Percentiles rank a stretch among this genome's conserved stretches.
These are phyloP conservation scores for Populus tomentosa DNA, from an alignment of 441 rosid genomes.

Conservation along the genomic window DNA sequence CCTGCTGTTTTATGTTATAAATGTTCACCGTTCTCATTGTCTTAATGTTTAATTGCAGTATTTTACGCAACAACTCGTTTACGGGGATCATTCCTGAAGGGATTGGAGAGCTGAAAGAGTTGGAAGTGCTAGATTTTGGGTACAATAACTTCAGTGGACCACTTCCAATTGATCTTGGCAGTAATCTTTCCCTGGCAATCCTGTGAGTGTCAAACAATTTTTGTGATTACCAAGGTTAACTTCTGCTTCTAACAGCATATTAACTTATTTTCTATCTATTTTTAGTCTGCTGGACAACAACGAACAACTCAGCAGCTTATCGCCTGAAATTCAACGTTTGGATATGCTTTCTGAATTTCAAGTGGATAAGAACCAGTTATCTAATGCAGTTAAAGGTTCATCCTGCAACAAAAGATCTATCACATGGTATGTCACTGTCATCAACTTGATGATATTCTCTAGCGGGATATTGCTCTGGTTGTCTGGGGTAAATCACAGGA, in stretches of 20 bases:
- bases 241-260: constrained; percentile 4
- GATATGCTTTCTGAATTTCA: constrained; percentile 40
- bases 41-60: constrained; percentile 32
- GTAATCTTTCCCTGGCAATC: constrained; percentile 37
- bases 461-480: not conserved
- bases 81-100: constrained; percentile 67
- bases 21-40: constrained; percentile 5
- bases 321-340: constrained; percentile 40
- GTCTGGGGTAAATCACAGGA: not conserved
- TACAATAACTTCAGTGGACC: constrained; percentile 67
- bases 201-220: constrained; percentile 34
- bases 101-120: constrained; percentile 57
- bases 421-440: constrained; percentile 24
- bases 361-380: constrained; percentile 32
- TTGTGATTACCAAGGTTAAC: not conserved
- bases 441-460: constrained; percentile 17
- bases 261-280: not conserved
- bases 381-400: constrained; percentile 24
- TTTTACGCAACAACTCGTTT: constrained; percentile 85
- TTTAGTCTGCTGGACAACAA: constrained; percentile 56
- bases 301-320: constrained; percentile 30
- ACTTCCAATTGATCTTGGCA: constrained; percentile 44
- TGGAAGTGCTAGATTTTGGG: constrained; percentile 82
- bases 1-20: not conserved
- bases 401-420: constrained; percentile 20